phyloP scores from a whole-genome alignment of 192 early-diverging fungal species.

The Phlyctochytrium bullatum region DNA sequence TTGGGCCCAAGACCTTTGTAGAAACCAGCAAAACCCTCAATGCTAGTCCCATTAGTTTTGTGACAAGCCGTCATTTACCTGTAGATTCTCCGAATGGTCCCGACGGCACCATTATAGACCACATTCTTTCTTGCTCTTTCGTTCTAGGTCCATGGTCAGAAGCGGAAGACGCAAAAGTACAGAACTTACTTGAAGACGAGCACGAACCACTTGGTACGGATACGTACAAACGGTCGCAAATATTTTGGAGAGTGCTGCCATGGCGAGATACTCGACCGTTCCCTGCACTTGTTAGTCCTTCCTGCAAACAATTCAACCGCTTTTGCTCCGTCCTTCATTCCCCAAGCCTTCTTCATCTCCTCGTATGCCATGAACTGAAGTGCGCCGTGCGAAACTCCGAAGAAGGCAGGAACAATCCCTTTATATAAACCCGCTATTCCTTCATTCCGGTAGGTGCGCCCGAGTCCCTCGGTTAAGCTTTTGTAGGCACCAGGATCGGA shows the following conservation, averaged over 20 bases:
- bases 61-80: constrained; percentile 24
- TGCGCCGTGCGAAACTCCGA: constrained; percentile 95
- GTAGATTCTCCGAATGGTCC: constrained; percentile 68
- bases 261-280: constrained; percentile 71
- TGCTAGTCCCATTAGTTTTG: constrained; percentile 14
- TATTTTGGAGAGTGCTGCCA: constrained; percentile 85
- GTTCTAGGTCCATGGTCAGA: constrained; percentile 12
- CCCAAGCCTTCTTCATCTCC: constrained; percentile 75
- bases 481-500: constrained; percentile 43
- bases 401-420: constrained; percentile 84
- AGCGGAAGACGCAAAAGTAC: not conserved
- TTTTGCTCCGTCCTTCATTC: constrained; percentile 18
- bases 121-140: constrained; percentile 25
- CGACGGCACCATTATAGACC: constrained; percentile 67
- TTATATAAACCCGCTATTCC: constrained; percentile 85
- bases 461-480: constrained; percentile 59
- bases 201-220: constrained; percentile 87
- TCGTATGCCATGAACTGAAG: constrained; percentile 99
- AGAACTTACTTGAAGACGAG: constrained; percentile 67
- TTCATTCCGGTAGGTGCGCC: constrained; percentile 72
- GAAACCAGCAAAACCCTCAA: constrained; percentile 79
- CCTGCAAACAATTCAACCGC: constrained; percentile 3
- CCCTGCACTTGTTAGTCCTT: constrained; percentile 12
- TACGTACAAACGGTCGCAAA: constrained; percentile 86
- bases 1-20: constrained; percentile 92